Conservation (phyloP, 345 rosid species). For the Rhodamnia argentea region DNA sequence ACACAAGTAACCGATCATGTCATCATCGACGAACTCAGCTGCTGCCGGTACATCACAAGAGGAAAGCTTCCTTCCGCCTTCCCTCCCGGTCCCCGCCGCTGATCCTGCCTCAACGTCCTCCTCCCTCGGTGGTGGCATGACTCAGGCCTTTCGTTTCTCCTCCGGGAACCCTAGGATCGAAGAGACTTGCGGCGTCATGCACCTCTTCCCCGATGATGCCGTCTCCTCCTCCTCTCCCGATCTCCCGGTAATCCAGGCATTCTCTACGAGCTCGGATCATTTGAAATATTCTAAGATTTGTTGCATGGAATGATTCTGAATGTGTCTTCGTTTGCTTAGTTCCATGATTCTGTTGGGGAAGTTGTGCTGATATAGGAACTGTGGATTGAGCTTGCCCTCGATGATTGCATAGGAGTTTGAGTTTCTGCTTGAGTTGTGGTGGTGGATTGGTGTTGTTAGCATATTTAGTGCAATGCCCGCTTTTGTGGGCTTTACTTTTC, state of each 20-base stretch:
- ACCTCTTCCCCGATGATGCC: conserved; percentile 43
- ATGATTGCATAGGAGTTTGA: no score
- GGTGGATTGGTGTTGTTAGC: neutral
- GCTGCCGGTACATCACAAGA: conserved; percentile 13
- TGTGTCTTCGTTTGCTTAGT: neutral
- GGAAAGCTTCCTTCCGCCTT: conserved; percentile 20
- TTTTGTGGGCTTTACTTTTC: neutral
- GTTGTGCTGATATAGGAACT: neutral
- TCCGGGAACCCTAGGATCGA: conserved; percentile 96
- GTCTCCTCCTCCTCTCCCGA: conserved; percentile 20
- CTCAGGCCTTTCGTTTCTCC: conserved; percentile 62
- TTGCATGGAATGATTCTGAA: neutral
- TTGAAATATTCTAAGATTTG: neutral
- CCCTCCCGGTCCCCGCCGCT: conserved; percentile 13
- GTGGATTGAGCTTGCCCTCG: no score
- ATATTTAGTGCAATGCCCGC: neutral
- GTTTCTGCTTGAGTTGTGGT: neutral
- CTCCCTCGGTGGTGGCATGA: conserved; percentile 7
- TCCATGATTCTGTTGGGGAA: neutral
- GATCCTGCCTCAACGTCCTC: conserved; percentile 23
- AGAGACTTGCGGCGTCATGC: conserved; percentile 86
- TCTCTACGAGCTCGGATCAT: neutral
- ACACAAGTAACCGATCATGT: neutral
- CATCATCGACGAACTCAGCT: neutral
- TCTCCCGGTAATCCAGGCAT: conserved; percentile 42